These are phyloP conservation scores for Picea glauca DNA, from an alignment of 75 land plant species.

Conservation along the genomic window DNA sequence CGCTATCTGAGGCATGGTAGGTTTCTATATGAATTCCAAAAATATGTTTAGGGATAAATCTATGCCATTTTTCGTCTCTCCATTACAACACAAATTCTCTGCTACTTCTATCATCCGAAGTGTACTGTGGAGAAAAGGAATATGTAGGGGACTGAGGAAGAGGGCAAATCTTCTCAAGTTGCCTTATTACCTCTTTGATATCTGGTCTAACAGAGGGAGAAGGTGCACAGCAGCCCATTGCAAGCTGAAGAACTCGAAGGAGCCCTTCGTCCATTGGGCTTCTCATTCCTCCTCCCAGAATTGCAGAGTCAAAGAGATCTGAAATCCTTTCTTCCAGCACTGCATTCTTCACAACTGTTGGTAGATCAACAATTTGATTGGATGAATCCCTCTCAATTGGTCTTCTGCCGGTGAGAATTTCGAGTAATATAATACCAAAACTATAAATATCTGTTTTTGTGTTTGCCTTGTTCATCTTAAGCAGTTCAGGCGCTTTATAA, in stretches of 20 bases:
- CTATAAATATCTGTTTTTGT: conserved; percentile 67
- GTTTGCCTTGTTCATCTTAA: conserved; percentile 66
- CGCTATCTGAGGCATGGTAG: too few species aligned
- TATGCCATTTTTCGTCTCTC: background rate
- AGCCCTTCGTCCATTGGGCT: conserved; percentile 42
- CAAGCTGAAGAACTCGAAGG: conserved; percentile 60
- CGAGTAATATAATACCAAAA: conserved; percentile 75
- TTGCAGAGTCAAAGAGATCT: conserved; percentile 50
- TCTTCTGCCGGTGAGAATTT: conserved; percentile 62
- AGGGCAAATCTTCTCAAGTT: conserved; percentile 65
- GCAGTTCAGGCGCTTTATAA: conserved; percentile 86
- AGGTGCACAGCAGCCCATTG: conserved; percentile 88
- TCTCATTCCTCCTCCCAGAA: conserved; percentile 18
- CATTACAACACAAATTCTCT: conserved; percentile 6
- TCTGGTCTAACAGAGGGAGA: conserved; percentile 65
- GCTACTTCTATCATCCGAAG: conserved; percentile 13
- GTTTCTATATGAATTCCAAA: background rate
- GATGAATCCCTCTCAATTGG: conserved; percentile 31
- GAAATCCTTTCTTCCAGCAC: conserved; percentile 46
- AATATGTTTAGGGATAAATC: background rate
- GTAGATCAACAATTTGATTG: conserved; percentile 43
- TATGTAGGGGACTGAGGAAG: background rate
- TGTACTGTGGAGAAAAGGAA: conserved; percentile 3
- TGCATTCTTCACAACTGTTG: conserved; percentile 43
- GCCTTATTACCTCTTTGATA: conserved; percentile 44